phyloP scores from a whole-genome alignment of 139 green algal species.

The Dunaliella primolecta region DNA sequence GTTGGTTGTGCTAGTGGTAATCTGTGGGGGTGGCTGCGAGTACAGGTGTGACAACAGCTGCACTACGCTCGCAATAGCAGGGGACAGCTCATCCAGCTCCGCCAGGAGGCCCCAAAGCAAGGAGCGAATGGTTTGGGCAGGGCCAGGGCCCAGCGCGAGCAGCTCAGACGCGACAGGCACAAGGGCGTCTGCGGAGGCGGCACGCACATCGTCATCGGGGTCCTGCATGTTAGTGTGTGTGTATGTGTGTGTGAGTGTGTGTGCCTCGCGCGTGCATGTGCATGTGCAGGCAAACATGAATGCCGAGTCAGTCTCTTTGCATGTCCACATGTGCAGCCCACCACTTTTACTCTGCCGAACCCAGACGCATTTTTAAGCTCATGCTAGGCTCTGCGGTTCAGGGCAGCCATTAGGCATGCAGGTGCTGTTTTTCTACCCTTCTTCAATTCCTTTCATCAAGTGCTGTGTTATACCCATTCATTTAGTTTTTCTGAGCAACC shows the following conservation, averaged over 20 bases:
- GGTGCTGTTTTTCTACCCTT: no score
- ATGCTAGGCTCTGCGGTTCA: no score
- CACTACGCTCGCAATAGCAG: slow-evolving; percentile 71
- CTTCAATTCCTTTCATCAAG: no score
- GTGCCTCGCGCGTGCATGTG: not conserved
- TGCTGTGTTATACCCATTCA: no score
- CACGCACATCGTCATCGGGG: slow-evolving; percentile 87
- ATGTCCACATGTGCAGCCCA: no score
- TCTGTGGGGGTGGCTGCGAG: slow-evolving; percentile 5
- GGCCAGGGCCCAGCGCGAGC: slow-evolving; percentile 7
- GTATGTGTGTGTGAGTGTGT: no score
- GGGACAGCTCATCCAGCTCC: slow-evolving; percentile 80
- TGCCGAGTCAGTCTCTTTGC: not conserved
- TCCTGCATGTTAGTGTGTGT: slow-evolving; percentile 63
- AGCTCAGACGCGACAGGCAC: slow-evolving; percentile 68
- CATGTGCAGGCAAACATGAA: no score
- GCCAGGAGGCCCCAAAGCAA: slow-evolving; percentile 77
- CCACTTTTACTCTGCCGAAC: no score
- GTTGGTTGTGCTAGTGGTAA: no score
- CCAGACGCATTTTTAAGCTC: no score
- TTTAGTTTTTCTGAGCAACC: no score
- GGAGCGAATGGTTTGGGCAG: slow-evolving; percentile 16
- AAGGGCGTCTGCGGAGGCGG: slow-evolving; percentile 85
- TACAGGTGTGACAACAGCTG: slow-evolving; percentile 75
- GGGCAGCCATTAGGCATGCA: no score